These are phyloP conservation scores for Wickerhamiella dianesei DNA, from an alignment of 805 yeast genomes.

Conservation along the genomic window DNA sequence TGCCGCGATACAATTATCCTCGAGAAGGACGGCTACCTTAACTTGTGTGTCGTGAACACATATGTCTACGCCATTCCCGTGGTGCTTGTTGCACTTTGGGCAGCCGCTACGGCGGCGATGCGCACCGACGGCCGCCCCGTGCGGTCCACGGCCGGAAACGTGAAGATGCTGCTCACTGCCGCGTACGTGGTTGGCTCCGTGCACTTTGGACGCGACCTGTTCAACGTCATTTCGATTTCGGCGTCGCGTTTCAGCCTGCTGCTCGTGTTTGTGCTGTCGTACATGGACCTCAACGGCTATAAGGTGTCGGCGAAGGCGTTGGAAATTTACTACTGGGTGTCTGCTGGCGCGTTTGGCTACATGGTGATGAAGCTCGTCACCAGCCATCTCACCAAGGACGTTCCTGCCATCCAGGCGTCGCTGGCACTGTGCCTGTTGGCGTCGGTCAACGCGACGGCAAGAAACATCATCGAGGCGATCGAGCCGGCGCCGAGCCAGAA, in stretches of 20 bases:
- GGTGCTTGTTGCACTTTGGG: conserved; percentile 12
- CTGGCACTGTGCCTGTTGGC: conserved; percentile 14
- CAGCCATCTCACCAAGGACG: conserved; percentile 3
- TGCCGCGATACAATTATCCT: conserved; percentile 16
- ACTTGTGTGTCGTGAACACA: conserved; percentile 17
- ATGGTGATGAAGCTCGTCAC: conserved; percentile 13
- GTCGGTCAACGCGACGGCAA: conserved; percentile 16
- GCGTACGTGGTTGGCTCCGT: conserved; percentile 10
- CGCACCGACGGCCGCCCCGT: conserved; percentile 10
- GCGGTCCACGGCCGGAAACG: conserved; percentile 9
- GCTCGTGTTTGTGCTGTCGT: conserved; percentile 15
- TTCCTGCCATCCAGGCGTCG: conserved; percentile 4
- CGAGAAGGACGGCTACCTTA: conserved; percentile 17
- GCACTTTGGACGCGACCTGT: conserved; percentile 13
- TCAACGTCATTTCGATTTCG: conserved; percentile 15
- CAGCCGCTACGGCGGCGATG: conserved; percentile 8
- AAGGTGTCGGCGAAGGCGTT: conserved; percentile 15
- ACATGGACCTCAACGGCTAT: conserved; percentile 19
- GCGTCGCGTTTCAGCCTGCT: conserved; percentile 10
- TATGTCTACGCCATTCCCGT: conserved; percentile 17
- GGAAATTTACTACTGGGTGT: conserved; percentile 17
- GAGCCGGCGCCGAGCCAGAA: conserved; percentile 10
- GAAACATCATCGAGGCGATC: conserved; percentile 19
- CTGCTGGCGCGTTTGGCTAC: conserved; percentile 18
- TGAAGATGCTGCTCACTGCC: conserved; percentile 15